Evolutionary conservation across 2,329 filamentous ascomycete genomes (phyloP).

Genomic region (Aspergillus fumigatus): DNA sequence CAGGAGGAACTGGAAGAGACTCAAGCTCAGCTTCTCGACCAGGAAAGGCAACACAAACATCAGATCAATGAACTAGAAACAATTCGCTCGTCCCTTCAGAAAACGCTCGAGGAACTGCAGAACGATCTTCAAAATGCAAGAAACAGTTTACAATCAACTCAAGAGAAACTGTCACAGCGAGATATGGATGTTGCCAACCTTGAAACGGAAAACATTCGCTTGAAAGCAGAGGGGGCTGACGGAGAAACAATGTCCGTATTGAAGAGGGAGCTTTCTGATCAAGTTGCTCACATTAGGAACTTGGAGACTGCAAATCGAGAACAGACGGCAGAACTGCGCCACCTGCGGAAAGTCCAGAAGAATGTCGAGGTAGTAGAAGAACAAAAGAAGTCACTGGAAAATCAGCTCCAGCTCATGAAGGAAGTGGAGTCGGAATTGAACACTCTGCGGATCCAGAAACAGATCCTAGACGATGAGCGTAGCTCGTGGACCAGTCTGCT

Average conservation of each 20-base stretch:
- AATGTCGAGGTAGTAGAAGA: constrained; percentile 94
- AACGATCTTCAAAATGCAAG: constrained; percentile 53
- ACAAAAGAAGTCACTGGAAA: constrained; percentile 80
- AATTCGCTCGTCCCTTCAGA: constrained; percentile 55
- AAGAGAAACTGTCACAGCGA: constrained; percentile 63
- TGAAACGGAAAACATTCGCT: constrained; percentile 74
- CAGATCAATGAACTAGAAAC: constrained; percentile 58
- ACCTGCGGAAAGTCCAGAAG: constrained; percentile 74
- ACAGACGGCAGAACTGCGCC: constrained; percentile 72
- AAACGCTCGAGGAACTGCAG: constrained; percentile 48
- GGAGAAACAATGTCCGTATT: constrained; percentile 80
- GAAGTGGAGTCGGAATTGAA: constrained; percentile 69
- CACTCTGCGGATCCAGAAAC: constrained; percentile 75
- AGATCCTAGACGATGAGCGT: constrained; percentile 83
- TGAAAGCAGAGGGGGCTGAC: constrained; percentile 85
- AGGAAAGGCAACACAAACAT: constrained; percentile 61
- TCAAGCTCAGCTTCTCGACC: constrained; percentile 67
- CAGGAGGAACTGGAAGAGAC: constrained; percentile 82
- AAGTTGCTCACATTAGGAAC: constrained; percentile 83
- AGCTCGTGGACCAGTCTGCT: constrained; percentile 83
- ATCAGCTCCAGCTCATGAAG: constrained; percentile 70
- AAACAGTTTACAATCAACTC: constrained; percentile 55
- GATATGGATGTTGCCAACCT: constrained; percentile 68
- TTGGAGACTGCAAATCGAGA: constrained; percentile 78
- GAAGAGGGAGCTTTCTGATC: constrained; percentile 81